phyloP scores from a whole-genome alignment of 2,329 filamentous ascomycete genomes.

The Ophiocordyceps robertsii region DNA sequence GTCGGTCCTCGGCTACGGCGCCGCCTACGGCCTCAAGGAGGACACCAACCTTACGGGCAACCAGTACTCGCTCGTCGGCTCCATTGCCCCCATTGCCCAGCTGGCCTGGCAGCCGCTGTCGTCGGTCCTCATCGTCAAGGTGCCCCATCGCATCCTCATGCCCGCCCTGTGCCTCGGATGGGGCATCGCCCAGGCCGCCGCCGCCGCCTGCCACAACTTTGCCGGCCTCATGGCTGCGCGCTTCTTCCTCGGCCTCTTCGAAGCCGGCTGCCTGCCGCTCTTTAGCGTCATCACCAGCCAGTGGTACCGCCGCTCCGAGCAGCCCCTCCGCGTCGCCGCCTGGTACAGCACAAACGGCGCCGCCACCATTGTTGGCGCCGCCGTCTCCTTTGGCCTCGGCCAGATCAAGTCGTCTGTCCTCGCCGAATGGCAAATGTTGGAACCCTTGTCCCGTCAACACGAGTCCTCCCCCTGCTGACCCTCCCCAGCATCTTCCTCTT shows the following conservation, averaged over 20 bases:
- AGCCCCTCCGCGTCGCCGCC: conserved; percentile 48
- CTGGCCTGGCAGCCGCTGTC: conserved; percentile 48
- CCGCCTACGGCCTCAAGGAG: conserved; percentile 37
- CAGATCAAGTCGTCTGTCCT: conserved; percentile 26
- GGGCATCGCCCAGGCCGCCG: conserved; percentile 27
- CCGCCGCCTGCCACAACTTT: conserved; percentile 34
- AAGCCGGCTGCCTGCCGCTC: conserved; percentile 37
- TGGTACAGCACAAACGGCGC: conserved; percentile 53
- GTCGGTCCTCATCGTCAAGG: conserved; percentile 44
- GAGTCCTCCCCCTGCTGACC: background rate
- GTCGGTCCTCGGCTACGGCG: conserved; percentile 40
- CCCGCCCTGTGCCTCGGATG: conserved; percentile 30
- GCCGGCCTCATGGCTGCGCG: conserved; percentile 32
- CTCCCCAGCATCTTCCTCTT: conserved; percentile 37
- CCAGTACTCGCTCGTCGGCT: conserved; percentile 43
- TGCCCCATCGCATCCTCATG: conserved; percentile 46
- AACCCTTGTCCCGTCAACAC: background rate
- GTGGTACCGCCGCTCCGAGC: conserved; percentile 38
- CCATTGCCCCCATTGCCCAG: conserved; percentile 45
- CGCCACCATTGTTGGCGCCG: conserved; percentile 42
- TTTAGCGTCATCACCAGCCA: conserved; percentile 32
- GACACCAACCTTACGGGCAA: conserved; percentile 37
- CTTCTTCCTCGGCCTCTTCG: conserved; percentile 32
- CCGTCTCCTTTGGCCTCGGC: conserved; percentile 41
- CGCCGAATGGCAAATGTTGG: conserved; percentile 11